These are phyloP conservation scores for Apophysomyces sp. DNA, from an alignment of 371 early-diverging fungal genomes.

Conservation along the genomic window DNA sequence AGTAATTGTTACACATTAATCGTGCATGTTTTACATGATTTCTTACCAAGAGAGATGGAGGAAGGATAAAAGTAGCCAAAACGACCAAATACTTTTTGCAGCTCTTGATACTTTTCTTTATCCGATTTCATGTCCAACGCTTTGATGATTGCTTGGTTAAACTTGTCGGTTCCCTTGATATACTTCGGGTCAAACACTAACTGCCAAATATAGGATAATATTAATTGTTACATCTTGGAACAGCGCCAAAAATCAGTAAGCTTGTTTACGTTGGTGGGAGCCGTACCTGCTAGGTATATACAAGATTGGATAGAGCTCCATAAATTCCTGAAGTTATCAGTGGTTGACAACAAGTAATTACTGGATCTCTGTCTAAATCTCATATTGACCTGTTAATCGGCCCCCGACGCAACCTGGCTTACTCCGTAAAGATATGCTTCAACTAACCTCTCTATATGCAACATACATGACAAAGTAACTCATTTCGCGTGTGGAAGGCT, in stretches of 20 bases:
- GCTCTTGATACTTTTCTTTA: not conserved
- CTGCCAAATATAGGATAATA: not conserved
- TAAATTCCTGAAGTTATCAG: too few relatives aligned
- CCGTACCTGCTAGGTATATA: too few relatives aligned
- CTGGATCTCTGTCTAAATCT: too few relatives aligned
- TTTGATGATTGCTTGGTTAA: not conserved
- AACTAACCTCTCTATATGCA: not conserved
- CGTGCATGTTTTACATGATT: not conserved
- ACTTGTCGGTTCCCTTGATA: not conserved
- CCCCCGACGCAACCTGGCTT: too few relatives aligned
- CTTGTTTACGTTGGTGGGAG: too few relatives aligned
- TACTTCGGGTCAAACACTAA: not conserved
- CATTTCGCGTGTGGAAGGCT: not conserved
- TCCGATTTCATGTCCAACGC: not conserved
- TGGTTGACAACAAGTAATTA: too few relatives aligned
- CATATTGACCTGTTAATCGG: too few relatives aligned
- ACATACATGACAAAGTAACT: not conserved
- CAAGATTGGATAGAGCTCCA: too few relatives aligned
- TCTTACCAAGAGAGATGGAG: not conserved
- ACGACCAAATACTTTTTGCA: not conserved
- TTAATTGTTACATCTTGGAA: too few relatives aligned
- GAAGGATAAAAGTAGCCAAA: not conserved
- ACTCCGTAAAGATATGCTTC: too few relatives aligned
- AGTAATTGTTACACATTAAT: not conserved
- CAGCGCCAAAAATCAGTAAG: too few relatives aligned